Base-by-base conservation (phyloP, 805 yeast species). In the Kuraishia floccosa region DNA sequence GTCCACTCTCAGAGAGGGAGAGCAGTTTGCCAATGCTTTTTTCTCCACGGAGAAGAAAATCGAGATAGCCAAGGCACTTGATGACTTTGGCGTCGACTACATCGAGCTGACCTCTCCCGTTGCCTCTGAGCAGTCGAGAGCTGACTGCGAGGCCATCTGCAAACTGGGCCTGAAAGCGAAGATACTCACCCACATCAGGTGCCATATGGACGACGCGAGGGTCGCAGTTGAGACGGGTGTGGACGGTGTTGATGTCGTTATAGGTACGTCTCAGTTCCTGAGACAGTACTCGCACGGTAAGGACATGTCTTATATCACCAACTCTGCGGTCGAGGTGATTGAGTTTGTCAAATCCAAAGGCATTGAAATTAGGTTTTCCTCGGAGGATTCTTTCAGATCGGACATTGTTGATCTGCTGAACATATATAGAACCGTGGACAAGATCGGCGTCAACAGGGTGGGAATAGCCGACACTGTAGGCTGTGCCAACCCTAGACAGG, bases 391-490 rank as follows among this genome's bases (percentile, higher is more conserved):
- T 7, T 89, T 89, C 74, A 81, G 98, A 64, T 80, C 94, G 28
- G 97, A 89, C 57, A 72, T 91, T 45, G 97, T 89, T 36, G 98
- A 89, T 52, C 66, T 89, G 54, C 74, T 89, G 51, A 89, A 89
- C 65, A 91, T 89, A 46, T 89, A 89, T 69, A 81, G 86, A 60
- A 86, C 96, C 18, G 98, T 89, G 42, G 94, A 83, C 66, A 83
- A 85, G 65, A 84, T 89, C 46, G 98, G 98, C 50, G 98, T 89
- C 40, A 86, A 91, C 69, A 78, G 98, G 61, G 96, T 89, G 32
- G 98, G 98, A 63, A 89, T 89, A 63, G 98, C 98, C 44, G 98
- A 89, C 57, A 89, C 98, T 24, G 98, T 89, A 35, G 98, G 98
- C 30, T 81, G 97, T 58, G 98, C 98, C 42, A 89, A 89, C 67